Evolutionary conservation across 768 basidiomycete genomes (phyloP), one percentile per base, ranked within the genome.

Genomic region (Boletellus emodensis): DNA sequence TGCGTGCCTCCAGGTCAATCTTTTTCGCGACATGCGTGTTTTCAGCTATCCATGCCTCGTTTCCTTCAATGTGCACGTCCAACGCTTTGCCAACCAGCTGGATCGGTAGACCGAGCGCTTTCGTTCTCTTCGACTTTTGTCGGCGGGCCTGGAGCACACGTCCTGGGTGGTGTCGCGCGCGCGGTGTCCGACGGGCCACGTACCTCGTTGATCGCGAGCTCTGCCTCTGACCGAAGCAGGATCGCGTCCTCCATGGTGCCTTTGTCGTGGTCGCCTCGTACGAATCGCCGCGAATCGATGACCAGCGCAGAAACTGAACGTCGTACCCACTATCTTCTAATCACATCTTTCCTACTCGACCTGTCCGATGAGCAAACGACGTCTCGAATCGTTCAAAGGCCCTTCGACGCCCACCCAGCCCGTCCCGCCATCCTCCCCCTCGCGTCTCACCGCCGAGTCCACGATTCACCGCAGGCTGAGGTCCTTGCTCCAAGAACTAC

Each of bases 41-140:
- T 65, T 94, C 94, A 20, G 89, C 94, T 40, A 91, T 84, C 90
- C 90, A 98, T 0, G 82, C 91, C 18, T 79, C 68, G 35, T 80
- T 76, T 5, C 77, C 85, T 33, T 76, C 71, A 40, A 96, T 68
- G 22, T 82, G 71, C 6, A 96, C 73, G 20, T 77, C 81, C 34
- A 97, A 69, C 4, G 92, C 83, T 61, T 86, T 92, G 26, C 86
- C 87, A 7, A 75, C 61, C 33, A 96, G 76, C 46, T 83, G 74
- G 50, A 97, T 85, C 3, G 95, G 94, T 20, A 81, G 74, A 2
- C 95, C 95, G 18, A 90, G 69, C 3, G 77, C 68, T 59, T 87
- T 89, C 34, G 77, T 84, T 43, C 77, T 76, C 55, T 84, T 78
- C 14, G 89, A 73, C 64, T 95, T 96, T 61, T 77, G 69, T 60